Evolutionary conservation across 78 protist genomes (phyloP), one percentile per base, ranked within the genome.

Genomic region (Cavenderia fasciculata): DNA sequence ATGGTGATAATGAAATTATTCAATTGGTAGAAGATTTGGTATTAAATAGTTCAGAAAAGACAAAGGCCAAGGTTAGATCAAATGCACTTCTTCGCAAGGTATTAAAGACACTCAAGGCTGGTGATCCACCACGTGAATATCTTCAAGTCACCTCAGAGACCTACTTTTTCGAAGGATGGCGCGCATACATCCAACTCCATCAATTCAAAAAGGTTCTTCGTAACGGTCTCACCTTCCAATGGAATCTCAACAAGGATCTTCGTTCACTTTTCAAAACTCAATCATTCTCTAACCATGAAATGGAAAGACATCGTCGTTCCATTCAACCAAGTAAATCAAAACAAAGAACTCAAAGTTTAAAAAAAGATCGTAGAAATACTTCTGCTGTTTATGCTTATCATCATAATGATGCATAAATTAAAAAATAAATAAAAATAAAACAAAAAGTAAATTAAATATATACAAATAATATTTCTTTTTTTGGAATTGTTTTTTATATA

Each of bases 151-250:
- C 38, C 19, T n/a, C 40, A 12, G 40, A 51, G 40, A 38, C 33
- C 14, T 82, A 56, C 46, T 65, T 56, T 33, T 82, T 82, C 36
- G 49, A 41, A 40, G 90, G 90, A 29, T 82, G 90, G 90, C 44
- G 90, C 34, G 68, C 65, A 21, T 82, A 82, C 49, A 68, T 82
- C 23, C 90, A 82, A 68, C 43, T 82, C 1, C 77, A 82, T 2
- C 61, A 46, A 27, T 36, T 82, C 21, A 59, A 63, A 29, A 82
- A 54, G 57, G 21, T 82, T 11, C 36, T 69, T n/a, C 65, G 73
- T 34, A n/a, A 19, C 16, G 78, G 77, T 57, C 12, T 69, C n/a
- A 21, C 57, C 4, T 19, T 52, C 18, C 90, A 82, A 38, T 82
- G 90, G 90, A 8, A 31, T 21, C 8, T 27, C 34, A 82, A 56